Percentiles rank a stretch among this genome's conserved stretches.
These are phyloP conservation scores for Sphaceloma murrayae DNA, from an alignment of 2,329 filamentous ascomycete species.

Conservation along the genomic window DNA sequence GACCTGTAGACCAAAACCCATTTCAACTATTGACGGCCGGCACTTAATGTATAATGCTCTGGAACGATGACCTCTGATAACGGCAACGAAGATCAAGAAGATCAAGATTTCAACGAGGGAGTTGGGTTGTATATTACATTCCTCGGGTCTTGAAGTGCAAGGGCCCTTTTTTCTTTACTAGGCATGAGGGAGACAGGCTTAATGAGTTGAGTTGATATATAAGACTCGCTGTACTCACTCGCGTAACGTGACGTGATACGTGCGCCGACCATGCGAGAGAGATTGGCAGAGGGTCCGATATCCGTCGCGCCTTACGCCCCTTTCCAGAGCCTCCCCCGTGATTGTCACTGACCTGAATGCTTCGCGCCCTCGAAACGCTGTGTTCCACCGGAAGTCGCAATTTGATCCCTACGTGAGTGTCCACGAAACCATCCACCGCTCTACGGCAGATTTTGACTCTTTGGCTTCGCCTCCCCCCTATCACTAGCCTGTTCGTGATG, in stretches of 20 bases:
- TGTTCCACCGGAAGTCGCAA: too few species aligned
- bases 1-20: background rate
- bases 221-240: too few species aligned
- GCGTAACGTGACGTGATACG: background rate
- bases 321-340: too few species aligned
- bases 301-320: too few species aligned
- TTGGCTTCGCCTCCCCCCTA: constrained; percentile 3
- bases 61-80: background rate
- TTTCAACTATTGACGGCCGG: constrained; percentile 6
- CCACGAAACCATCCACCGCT: background rate
- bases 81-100: background rate
- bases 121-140: constrained; percentile 14
- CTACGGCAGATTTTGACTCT: constrained; percentile 13
- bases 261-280: background rate
- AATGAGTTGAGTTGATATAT: too few species aligned
- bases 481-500: constrained; percentile 5
- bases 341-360: too few species aligned
- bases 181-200: background rate
- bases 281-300: too few species aligned
- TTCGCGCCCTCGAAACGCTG: too few species aligned
- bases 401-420: too few species aligned
- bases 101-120: constrained; percentile 7
- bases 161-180: background rate
- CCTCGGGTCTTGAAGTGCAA: background rate
- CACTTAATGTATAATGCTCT: constrained; percentile 9